These are phyloP conservation scores for Cladorrhinum samala DNA, from an alignment of 495 filamentous ascomycete species.

Conservation along the genomic window DNA sequence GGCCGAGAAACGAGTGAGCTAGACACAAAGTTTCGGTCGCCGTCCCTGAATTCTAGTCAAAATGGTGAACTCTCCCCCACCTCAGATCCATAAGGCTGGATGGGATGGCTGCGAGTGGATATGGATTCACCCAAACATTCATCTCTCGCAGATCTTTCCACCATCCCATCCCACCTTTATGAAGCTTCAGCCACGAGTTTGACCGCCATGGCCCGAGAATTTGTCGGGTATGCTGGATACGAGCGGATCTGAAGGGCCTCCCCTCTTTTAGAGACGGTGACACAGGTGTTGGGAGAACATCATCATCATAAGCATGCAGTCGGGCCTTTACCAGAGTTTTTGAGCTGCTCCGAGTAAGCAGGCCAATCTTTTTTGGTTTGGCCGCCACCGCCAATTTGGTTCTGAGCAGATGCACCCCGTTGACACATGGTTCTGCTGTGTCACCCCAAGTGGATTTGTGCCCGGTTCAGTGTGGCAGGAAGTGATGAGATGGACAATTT, in stretches of 20 bases:
- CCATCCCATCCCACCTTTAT: neutral
- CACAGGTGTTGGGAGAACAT: neutral
- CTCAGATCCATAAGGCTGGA: neutral
- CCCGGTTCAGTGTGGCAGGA: neutral
- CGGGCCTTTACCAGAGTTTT: constrained; percentile 10
- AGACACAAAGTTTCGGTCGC: too few relatives aligned
- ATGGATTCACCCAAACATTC: neutral
- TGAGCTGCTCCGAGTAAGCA: constrained; percentile 3
- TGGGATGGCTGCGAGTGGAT: neutral
- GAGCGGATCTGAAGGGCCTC: neutral
- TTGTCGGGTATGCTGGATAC: neutral
- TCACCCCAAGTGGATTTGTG: constrained; percentile 2
- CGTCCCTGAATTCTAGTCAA: too few relatives aligned
- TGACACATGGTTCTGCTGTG: constrained; percentile 6
- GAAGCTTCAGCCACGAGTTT: neutral
- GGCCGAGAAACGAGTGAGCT: too few relatives aligned
- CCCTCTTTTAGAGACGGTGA: neutral
- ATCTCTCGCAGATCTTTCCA: too few relatives aligned
- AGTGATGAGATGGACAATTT: too few relatives aligned
- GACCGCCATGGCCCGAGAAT: neutral
- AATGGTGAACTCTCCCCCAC: too few relatives aligned
- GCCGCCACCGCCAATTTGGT: constrained; percentile 10
- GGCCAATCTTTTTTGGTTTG: constrained; percentile 9
- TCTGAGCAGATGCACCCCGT: constrained; percentile 5
- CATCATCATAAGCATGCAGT: constrained; percentile 7